Evolutionary conservation across 352 stramenopile genomes (phyloP), one percentile per base, ranked within the genome.

Genomic region (Phytophthora chlamydospora): DNA sequence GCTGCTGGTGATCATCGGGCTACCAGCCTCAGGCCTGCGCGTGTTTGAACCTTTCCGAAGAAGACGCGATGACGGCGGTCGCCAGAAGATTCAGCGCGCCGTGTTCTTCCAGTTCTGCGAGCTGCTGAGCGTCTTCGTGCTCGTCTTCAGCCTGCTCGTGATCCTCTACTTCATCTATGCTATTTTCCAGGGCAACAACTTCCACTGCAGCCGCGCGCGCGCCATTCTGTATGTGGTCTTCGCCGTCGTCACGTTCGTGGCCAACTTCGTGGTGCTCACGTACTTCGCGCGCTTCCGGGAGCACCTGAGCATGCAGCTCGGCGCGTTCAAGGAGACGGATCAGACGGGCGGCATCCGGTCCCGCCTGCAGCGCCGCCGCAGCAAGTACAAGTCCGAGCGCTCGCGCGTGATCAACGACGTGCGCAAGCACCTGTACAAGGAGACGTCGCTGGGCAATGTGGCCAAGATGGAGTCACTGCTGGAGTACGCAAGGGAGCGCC

Each of bases 241-340:
- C 17, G 82, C 78, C 0, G 58, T 87, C 14, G 39, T 88, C 10
- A 78, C 66, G 27, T 92, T 82, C 53, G 52, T 88, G 21, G 62
- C 59, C 32, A 77, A 80, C n/a, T 85, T 91, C 19, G 51, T 89
- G 16, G 77, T 89, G 56, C 67, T 95, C 41, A 86, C 76, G 38
- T 88, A 88, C 59, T 95, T 93, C 62, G 79, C 84, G 17, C 86
- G 84, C 10, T 95, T 95, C 68, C 80, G 86, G 32, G 86, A 95
- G 62, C 86, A 95, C 49, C 58, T 95, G 49, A 91, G 89, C 62
- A 92, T 93, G 86, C 84, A 92, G 57, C 70, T 95, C 10, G 86
- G 86, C 8, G 86, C 85, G 1, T 93, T 92, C 65, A 87, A 91
- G 47, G 85, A 95, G 55, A 81, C 74, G 24, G 83, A 91, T 48